phyloP scores from a whole-genome alignment of 257 asterid genomes.

The Paulownia fortunei region DNA sequence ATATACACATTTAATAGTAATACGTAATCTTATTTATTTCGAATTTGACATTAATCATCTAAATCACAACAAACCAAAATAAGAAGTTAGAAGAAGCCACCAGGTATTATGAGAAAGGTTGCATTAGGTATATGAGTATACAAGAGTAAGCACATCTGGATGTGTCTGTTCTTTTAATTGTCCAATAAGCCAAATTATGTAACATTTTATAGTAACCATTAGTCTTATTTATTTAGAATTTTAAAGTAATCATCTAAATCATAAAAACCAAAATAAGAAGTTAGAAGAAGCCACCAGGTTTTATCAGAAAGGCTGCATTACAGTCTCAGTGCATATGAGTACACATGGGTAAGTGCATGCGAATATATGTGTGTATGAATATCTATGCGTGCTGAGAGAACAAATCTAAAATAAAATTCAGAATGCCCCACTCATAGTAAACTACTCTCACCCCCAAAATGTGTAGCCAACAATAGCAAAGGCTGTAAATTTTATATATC shows the following conservation, averaged over 20 bases:
- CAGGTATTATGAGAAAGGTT: conserved; percentile 23
- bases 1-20: not conserved
- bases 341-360: not conserved
- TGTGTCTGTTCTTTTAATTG: not conserved
- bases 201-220: not conserved
- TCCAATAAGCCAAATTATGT: not conserved
- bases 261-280: not conserved
- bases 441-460: conserved; percentile 1
- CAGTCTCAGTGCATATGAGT: not conserved
- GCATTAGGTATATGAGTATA: not conserved
- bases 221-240: not conserved
- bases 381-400: not conserved
- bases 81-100: not conserved
- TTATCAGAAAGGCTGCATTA: not conserved
- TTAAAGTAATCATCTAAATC: not conserved
- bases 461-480: not conserved
- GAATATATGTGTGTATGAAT: not conserved
- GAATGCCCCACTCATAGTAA: not conserved
- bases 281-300: not conserved
- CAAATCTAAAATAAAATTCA: not conserved
- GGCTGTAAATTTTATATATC: not conserved
- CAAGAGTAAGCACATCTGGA: not conserved
- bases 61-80: not conserved
- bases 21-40: not conserved
- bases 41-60: not conserved